phyloP scores from a whole-genome alignment of 2,329 filamentous ascomycete genomes.

The Neophaeococcomyces aloes region DNA sequence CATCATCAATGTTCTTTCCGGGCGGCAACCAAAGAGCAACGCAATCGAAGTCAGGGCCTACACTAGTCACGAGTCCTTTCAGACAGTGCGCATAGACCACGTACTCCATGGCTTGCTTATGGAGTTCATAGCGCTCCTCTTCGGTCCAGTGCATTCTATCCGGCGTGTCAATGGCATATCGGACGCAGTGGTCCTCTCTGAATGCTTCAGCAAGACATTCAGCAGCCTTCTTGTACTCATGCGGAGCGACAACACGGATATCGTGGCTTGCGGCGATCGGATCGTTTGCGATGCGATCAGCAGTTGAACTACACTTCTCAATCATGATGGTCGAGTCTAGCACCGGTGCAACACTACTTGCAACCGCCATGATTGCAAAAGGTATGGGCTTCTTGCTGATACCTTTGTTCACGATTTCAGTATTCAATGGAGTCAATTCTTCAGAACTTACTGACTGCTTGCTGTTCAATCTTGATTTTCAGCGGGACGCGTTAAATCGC shows the following conservation, averaged over 20 bases:
- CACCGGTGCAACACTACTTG: slow-evolving; percentile 16
- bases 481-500: slow-evolving; percentile 40
- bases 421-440: slow-evolving; percentile 1
- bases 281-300: slow-evolving; percentile 10
- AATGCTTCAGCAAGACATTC: slow-evolving; percentile 67
- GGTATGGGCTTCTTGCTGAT: slow-evolving; percentile 8
- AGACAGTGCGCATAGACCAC: slow-evolving; percentile 64
- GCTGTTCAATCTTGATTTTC: slow-evolving; percentile 26
- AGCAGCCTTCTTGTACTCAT: slow-evolving; percentile 62
- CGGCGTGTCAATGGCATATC: slow-evolving; percentile 58
- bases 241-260: slow-evolving; percentile 53
- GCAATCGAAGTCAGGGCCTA: slow-evolving; percentile 65
- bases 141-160: slow-evolving; percentile 53
- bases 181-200: slow-evolving; percentile 59
- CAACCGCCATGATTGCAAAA: slow-evolving; percentile 19
- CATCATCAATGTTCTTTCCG: slow-evolving; percentile 61
- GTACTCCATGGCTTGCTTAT: slow-evolving; percentile 67
- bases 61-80: slow-evolving; percentile 62
- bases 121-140: slow-evolving; percentile 63
- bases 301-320: slow-evolving; percentile 17
- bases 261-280: slow-evolving; percentile 22
- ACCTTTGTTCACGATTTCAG: slow-evolving; percentile 6
- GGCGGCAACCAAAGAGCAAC: slow-evolving; percentile 75
- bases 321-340: slow-evolving; percentile 18
- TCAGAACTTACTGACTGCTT: slow-evolving; percentile 18